Evolutionary conservation across 306 rosid species (phyloP).

Genomic region (Senna siamea): DNA sequence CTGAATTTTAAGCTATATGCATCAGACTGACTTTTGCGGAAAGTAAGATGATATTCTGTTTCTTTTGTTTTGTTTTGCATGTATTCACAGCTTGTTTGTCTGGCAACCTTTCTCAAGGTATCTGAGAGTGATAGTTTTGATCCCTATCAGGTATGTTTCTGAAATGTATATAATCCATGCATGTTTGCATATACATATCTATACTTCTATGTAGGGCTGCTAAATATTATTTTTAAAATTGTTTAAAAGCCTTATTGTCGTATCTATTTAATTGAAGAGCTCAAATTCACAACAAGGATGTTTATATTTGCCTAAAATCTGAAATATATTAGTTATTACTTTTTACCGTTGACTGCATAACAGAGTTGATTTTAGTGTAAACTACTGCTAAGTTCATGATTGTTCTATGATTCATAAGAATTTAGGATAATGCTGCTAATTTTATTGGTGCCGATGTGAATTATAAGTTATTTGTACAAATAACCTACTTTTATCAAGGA

Average conservation of each 20-base stretch:
- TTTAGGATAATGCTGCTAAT: background rate
- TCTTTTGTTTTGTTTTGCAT: slow-evolving; percentile 8
- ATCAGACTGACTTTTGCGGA: slow-evolving; percentile 18
- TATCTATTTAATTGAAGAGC: background rate
- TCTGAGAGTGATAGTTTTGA: slow-evolving; percentile 94
- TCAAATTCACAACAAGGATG: background rate
- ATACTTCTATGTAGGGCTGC: background rate
- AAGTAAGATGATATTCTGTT: slow-evolving; percentile 12
- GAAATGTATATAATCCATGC: slow-evolving; percentile 3
- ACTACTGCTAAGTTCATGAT: background rate
- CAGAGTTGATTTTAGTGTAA: background rate
- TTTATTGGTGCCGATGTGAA: background rate
- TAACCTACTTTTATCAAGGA: background rate
- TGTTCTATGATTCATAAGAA: slow-evolving; percentile 3
- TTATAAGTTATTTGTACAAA: slow-evolving; percentile 9
- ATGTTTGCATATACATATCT: background rate
- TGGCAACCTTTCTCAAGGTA: slow-evolving; percentile 96
- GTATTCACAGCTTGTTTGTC: slow-evolving; percentile 83
- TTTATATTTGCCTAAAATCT: background rate
- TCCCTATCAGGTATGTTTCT: slow-evolving; percentile 82
- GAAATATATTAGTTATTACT: slow-evolving; percentile 2
- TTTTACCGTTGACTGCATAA: slow-evolving; percentile 4
- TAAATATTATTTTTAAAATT: background rate
- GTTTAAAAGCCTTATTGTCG: background rate
- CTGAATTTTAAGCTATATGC: slow-evolving; percentile 13